A percentile compares a stretch with the other conserved stretches of the same genome.
These are phyloP conservation scores for Penicillium canescens DNA, from an alignment of 495 filamentous ascomycete species.

Conservation along the genomic window DNA sequence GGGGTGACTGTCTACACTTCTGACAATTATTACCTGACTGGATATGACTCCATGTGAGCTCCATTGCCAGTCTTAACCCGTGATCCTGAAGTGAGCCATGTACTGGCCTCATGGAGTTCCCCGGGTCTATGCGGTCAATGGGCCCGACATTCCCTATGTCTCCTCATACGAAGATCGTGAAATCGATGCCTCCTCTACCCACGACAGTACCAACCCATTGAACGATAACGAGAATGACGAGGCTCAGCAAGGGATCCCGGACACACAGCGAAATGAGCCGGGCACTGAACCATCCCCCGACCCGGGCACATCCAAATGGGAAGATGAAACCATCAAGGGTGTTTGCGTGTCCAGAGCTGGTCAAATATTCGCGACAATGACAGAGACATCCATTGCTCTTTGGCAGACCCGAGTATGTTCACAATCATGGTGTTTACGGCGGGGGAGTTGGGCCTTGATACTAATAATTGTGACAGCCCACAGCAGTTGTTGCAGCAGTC, in stretches of 20 bases:
- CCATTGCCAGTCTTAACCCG: slow-evolving; percentile 23
- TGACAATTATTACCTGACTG: slow-evolving; percentile 7
- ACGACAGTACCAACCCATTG: slow-evolving; percentile 3
- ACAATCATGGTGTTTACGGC: slow-evolving; percentile 6
- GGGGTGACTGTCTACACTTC: background rate
- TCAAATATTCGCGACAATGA: slow-evolving; percentile 87
- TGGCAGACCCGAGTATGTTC: slow-evolving; percentile 89
- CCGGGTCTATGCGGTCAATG: slow-evolving; percentile 79
- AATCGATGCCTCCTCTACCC: background rate
- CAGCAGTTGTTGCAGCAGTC: slow-evolving; percentile 81
- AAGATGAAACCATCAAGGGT: slow-evolving; percentile 65
- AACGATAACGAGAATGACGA: slow-evolving; percentile 3
- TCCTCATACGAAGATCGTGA: slow-evolving; percentile 40
- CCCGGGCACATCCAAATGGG: slow-evolving; percentile 36
- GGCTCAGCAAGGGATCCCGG: background rate
- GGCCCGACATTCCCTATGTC: slow-evolving; percentile 42
- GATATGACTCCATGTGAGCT: slow-evolving; percentile 48
- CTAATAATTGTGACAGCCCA: slow-evolving; percentile 63
- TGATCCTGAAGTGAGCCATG: slow-evolving; percentile 61
- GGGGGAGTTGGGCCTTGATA: slow-evolving; percentile 4
- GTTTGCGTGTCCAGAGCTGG: slow-evolving; percentile 80
- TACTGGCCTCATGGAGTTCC: slow-evolving; percentile 97
- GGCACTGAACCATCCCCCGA: slow-evolving; percentile 9
- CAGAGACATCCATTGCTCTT: slow-evolving; percentile 74
- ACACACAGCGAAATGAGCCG: slow-evolving; percentile 14